Base-by-base conservation (phyloP, 2,329 filamentous ascomycete species). In the Rutstroemia sp. region DNA sequence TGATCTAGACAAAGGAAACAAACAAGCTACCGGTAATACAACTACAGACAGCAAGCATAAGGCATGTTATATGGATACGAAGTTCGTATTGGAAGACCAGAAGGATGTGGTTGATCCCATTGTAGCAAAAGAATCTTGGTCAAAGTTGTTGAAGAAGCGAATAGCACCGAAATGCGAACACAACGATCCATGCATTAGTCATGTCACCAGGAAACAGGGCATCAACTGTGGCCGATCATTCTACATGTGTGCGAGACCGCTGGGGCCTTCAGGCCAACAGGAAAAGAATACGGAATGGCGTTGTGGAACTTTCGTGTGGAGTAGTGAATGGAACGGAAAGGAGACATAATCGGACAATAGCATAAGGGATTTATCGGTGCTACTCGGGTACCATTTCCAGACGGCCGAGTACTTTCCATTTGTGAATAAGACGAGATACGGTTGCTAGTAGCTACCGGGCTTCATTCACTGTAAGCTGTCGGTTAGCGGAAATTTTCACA, bases 121-220 rank as follows among this genome's bases (percentile, higher is more conserved):
- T 50, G 77, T 81, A 59, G 80, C 81, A 47, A 92, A 89, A 69
- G 87, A 94, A 67, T 87, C 86, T 21, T 97, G 94, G 94, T 85
- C 83, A 4, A 91, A 87, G 68, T 77, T 97, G 14, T 85, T 97
- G 60, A 82, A 85, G 16, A 90, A 87, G 69, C 84, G 87, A 56
- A 74, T 82, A 1, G 77, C 82, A 1, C 94, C 94, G 1, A 81
- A 80, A 57, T 99, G 94, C 68, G 91, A 96, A 48, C 94, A 99
- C 67, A 78, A 83, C 53, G 92, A 97, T 65, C 87, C 89, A 2
- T 97, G 94, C 71, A 88, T 91, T 61, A 89, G 79, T 61, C 75
- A 92, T 51, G 80, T 85, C 17, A 96, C 92, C 1, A 96, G 92
- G 74, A 97, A 97, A 68, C 78, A 89, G 0, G 94, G 94, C 1